Evolutionary conservation across 1,139 yeast genomes (phyloP).

Genomic region (Suhomyces bribrorum): DNA sequence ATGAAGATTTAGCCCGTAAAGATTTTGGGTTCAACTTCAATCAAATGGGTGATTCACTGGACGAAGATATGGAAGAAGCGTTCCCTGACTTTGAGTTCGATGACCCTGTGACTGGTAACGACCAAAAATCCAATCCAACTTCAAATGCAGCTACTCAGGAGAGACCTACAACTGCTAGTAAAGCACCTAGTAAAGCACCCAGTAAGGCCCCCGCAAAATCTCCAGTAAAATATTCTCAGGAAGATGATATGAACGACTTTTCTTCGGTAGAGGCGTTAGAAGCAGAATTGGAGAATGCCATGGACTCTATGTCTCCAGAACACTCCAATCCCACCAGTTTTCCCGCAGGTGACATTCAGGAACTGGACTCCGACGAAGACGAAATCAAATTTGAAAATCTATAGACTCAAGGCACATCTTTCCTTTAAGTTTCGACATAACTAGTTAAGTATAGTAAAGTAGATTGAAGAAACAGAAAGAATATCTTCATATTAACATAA

Average conservation of each 20-base stretch:
- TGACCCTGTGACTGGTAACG: not conserved
- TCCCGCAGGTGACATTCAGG: not conserved
- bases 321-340: no score
- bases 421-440: no score
- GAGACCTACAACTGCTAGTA: not conserved
- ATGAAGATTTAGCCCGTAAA: constrained; percentile 21
- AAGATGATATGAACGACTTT: no score
- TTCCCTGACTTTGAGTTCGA: constrained; percentile 20
- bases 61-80: constrained; percentile 19
- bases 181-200: constrained; percentile 1
- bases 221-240: constrained; percentile 2
- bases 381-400: constrained; percentile 17
- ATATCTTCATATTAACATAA: no score
- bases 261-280: no score
- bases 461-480: no score
- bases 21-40: constrained; percentile 37
- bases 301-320: constrained; percentile 10
- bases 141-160: not conserved
- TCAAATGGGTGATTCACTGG: constrained; percentile 24
- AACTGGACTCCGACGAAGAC: constrained; percentile 16
- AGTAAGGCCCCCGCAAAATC: not conserved
- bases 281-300: constrained; percentile 10
- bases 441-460: no score
- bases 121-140: no score
- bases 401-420: no score